Evolutionary conservation across 306 rosid species (phyloP).

Genomic region (Cicer pinnatifidum): DNA sequence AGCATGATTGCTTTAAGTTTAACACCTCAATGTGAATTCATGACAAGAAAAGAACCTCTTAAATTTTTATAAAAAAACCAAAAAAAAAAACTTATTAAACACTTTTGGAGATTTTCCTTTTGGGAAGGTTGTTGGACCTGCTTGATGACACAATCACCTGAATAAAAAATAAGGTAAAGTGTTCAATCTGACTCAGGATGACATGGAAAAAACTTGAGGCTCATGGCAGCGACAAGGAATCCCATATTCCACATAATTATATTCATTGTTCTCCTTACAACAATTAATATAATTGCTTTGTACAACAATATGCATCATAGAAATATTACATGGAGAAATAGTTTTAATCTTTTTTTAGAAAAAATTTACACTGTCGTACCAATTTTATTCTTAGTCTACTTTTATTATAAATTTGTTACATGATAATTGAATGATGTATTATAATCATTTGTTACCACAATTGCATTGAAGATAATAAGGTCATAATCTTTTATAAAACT

Average conservation of each 20-base stretch:
- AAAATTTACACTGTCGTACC: no score
- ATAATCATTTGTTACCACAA: no score
- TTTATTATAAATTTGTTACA: no score
- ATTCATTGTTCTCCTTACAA: neutral
- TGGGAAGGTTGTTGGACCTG: slow-evolving; percentile 41
- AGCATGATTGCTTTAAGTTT: slow-evolving; percentile 37
- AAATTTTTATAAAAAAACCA: neutral
- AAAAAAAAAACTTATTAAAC: slow-evolving; percentile 38
- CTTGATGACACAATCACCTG: slow-evolving; percentile 55
- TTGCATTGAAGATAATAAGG: no score
- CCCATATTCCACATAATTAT: slow-evolving; percentile 28
- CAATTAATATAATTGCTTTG: neutral
- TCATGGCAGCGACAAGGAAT: slow-evolving; percentile 37
- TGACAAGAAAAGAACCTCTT: slow-evolving; percentile 23
- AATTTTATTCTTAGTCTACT: no score
- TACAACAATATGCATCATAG: neutral
- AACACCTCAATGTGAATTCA: slow-evolving; percentile 41
- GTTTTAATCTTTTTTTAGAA: no score
- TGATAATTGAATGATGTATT: no score
- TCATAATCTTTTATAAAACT: no score
- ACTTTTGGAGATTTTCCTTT: slow-evolving; percentile 50
- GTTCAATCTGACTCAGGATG: slow-evolving; percentile 67
- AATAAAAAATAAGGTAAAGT: slow-evolving; percentile 53
- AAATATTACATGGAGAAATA: no score
- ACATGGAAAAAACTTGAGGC: slow-evolving; percentile 53